phyloP scores from a whole-genome alignment of 805 yeast species.

The Candida pseudoglaebosa region DNA sequence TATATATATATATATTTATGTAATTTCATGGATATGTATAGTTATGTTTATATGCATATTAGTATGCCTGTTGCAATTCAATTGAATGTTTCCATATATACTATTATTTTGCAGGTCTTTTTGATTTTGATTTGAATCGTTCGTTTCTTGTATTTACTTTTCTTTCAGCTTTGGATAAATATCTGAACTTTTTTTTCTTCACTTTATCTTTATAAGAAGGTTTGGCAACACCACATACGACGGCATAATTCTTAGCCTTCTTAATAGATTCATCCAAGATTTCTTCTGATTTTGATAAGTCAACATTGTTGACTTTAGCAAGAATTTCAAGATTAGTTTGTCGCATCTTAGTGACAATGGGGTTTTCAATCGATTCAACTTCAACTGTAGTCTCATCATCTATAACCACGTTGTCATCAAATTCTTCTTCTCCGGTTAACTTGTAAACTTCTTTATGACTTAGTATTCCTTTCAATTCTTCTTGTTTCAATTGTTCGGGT shows the following conservation, averaged over 20 bases:
- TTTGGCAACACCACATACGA: constrained; percentile 50
- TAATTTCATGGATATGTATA: no score
- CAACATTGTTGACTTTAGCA: constrained; percentile 68
- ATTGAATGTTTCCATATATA: no score
- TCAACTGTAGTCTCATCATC: constrained; percentile 42
- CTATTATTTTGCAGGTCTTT: constrained; percentile 2
- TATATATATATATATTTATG: no score
- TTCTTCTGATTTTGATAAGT: constrained; percentile 61
- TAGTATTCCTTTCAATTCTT: constrained; percentile 36
- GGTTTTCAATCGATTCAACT: constrained; percentile 44
- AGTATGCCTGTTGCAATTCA: no score
- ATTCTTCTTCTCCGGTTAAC: constrained; percentile 20
- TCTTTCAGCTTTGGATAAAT: constrained; percentile 78
- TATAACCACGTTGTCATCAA: constrained; percentile 34
- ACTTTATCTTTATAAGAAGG: constrained; percentile 24
- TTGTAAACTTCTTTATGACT: constrained; percentile 41
- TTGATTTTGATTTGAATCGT: constrained; percentile 15
- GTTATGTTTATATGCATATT: no score
- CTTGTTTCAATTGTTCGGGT: constrained; percentile 9
- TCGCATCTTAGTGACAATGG: constrained; percentile 27
- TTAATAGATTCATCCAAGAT: constrained; percentile 70
- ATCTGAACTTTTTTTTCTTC: constrained; percentile 69
- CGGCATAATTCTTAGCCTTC: constrained; percentile 82
- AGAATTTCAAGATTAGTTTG: constrained; percentile 33
- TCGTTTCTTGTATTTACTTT: constrained; percentile 40